phyloP scores from a whole-genome alignment of 352 stramenopile genomes.

The Pythium pyrilobum region DNA sequence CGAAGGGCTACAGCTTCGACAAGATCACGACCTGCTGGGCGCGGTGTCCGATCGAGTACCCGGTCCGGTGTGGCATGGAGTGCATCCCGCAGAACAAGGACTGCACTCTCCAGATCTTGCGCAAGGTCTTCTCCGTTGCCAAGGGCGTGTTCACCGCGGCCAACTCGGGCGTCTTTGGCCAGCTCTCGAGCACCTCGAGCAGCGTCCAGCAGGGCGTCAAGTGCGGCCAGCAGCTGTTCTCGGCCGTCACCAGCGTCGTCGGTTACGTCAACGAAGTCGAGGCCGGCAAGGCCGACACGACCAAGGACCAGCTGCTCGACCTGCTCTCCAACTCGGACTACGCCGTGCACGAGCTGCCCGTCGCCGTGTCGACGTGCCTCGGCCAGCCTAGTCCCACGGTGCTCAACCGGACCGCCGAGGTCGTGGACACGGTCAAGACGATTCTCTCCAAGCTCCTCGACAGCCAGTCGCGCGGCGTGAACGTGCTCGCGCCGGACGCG shows the following conservation, averaged over 20 bases:
- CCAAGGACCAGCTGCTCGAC: slow-evolving; percentile 29
- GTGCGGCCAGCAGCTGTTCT: slow-evolving; percentile 48
- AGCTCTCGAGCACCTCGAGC: slow-evolving; percentile 34
- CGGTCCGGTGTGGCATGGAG: slow-evolving; percentile 61
- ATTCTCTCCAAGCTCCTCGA: slow-evolving; percentile 10
- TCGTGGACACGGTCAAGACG: slow-evolving; percentile 30
- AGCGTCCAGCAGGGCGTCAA: slow-evolving; percentile 36
- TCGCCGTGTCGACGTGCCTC: slow-evolving; percentile 35
- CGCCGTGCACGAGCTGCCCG: slow-evolving; percentile 37
- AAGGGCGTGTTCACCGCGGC: slow-evolving; percentile 48
- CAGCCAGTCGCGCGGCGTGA: slow-evolving; percentile 18
- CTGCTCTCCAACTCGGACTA: slow-evolving; percentile 44
- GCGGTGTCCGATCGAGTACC: slow-evolving; percentile 67
- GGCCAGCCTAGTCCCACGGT: slow-evolving; percentile 24
- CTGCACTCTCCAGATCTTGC: slow-evolving; percentile 42
- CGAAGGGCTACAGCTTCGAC: slow-evolving; percentile 41
- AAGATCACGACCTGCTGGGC: slow-evolving; percentile 55
- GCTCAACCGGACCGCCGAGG: slow-evolving; percentile 13
- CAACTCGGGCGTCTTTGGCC: slow-evolving; percentile 44
- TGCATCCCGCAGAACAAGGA: slow-evolving; percentile 68
- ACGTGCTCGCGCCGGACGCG: background rate
- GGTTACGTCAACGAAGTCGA: slow-evolving; percentile 11
- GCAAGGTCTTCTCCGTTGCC: slow-evolving; percentile 42
- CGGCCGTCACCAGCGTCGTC: slow-evolving; percentile 34
- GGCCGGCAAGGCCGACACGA: slow-evolving; percentile 10